Evolutionary conservation across 257 asterid species (phyloP).

Genomic region (Lycium barbarum): DNA sequence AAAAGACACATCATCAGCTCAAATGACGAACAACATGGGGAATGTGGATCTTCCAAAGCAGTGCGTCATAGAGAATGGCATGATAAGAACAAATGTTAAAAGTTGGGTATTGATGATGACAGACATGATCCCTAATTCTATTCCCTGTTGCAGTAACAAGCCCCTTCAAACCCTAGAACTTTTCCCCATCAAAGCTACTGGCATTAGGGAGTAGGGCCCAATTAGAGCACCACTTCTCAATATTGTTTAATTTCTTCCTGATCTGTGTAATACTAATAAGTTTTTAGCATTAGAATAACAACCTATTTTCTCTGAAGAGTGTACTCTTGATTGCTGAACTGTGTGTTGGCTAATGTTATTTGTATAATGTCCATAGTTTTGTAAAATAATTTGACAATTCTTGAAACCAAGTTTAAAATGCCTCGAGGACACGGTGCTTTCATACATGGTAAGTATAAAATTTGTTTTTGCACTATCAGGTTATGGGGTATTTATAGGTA

Average conservation of each 20-base stretch:
- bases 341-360: too few relatives aligned
- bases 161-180: slow-evolving; percentile 82
- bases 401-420: too few relatives aligned
- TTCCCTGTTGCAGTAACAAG: slow-evolving; percentile 46
- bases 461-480: too few relatives aligned
- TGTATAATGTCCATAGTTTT: too few relatives aligned
- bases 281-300: not conserved
- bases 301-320: not conserved
- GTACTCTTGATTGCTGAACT: not conserved
- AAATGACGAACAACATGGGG: slow-evolving; percentile 43
- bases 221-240: not conserved
- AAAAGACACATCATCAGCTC: slow-evolving; percentile 35
- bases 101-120: slow-evolving; percentile 51
- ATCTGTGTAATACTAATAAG: not conserved
- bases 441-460: too few relatives aligned
- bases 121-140: slow-evolving; percentile 41
- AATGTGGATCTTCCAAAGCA: slow-evolving; percentile 47
- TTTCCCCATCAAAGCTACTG: slow-evolving; percentile 61
- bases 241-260: not conserved
- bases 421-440: too few relatives aligned
- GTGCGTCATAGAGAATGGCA: slow-evolving; percentile 34
- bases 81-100: slow-evolving; percentile 41
- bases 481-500: too few relatives aligned
- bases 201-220: slow-evolving; percentile 26
- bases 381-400: too few relatives aligned